phyloP scores from a whole-genome alignment of 2,329 filamentous ascomycete genomes.

The Thielaviopsis punctulata region DNA sequence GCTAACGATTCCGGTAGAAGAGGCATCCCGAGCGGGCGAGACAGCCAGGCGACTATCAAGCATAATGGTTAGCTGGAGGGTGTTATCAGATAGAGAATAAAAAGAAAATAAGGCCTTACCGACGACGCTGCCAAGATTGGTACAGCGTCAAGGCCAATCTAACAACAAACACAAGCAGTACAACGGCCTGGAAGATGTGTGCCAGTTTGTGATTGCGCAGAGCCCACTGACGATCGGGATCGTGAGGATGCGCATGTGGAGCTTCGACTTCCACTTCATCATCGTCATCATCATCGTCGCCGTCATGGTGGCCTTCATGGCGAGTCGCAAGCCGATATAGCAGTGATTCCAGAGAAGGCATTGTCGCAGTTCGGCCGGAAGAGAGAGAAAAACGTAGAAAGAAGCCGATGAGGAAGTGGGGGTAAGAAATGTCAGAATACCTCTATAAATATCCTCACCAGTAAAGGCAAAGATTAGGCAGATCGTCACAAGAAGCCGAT shows the following conservation, averaged over 20 bases:
- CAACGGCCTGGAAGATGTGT: constrained; percentile 2
- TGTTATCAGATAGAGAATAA: background rate
- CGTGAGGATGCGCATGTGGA: constrained; percentile 2
- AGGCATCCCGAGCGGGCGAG: constrained; percentile 23
- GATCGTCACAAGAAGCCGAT: constrained; percentile 1
- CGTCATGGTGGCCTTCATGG: constrained; percentile 11
- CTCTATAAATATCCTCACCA: background rate
- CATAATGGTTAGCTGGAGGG: background rate
- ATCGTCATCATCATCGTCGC: constrained; percentile 3
- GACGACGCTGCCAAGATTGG: constrained; percentile 3
- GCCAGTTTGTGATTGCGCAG: constrained; percentile 9
- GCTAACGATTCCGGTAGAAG: constrained; percentile 33
- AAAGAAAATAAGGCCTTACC: constrained; percentile 2
- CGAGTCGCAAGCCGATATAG: constrained; percentile 2
- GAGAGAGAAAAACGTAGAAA: background rate
- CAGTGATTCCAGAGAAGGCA: background rate
- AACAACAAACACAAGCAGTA: constrained; percentile 3
- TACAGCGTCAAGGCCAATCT: background rate
- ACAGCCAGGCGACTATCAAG: constrained; percentile 27
- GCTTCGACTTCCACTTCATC: background rate
- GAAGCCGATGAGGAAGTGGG: background rate
- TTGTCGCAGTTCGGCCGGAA: background rate
- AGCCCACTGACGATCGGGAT: constrained; percentile 8
- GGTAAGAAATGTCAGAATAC: no score
- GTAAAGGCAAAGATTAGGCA: background rate